A percentile compares a stretch with the other conserved stretches of the same genome.
Evolutionary conservation across 164 flowering plant species (phyloP).

Genomic region (Annona cherimola): DNA sequence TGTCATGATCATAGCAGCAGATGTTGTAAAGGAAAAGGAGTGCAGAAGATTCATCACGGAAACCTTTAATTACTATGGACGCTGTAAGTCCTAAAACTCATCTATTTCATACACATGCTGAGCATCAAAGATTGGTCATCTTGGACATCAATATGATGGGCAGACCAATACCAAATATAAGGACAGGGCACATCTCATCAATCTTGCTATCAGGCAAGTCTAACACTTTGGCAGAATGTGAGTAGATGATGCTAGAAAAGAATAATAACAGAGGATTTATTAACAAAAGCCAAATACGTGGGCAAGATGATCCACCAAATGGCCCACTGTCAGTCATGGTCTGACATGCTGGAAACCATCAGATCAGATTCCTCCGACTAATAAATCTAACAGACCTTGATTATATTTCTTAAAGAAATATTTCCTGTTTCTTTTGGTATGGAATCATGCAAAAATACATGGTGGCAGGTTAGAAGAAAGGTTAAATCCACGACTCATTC

Average conservation of each 20-base stretch:
- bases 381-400: too few relatives aligned
- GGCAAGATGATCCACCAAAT: not conserved
- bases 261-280: too few relatives aligned
- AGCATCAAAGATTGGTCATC: not conserved
- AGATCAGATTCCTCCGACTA: not conserved
- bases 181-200: not conserved
- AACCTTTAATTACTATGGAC: slow-evolving; percentile 53
- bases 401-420: too few relatives aligned
- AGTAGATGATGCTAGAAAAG: not conserved
- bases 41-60: slow-evolving; percentile 73
- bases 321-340: not conserved
- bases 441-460: too few relatives aligned
- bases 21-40: slow-evolving; percentile 90
- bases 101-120: not conserved
- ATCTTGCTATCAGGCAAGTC: not conserved
- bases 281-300: not conserved
- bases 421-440: too few relatives aligned
- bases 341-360: not conserved
- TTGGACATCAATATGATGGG: not conserved
- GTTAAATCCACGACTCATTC: too few relatives aligned
- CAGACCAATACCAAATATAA: not conserved
- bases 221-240: not conserved
- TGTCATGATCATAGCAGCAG: slow-evolving; percentile 76
- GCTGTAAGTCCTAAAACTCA: slow-evolving; percentile 32
- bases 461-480: too few relatives aligned